Evolutionary conservation across 1,284 basidiomycete genomes (phyloP).

Genomic region (Fereydounia khargensis): DNA sequence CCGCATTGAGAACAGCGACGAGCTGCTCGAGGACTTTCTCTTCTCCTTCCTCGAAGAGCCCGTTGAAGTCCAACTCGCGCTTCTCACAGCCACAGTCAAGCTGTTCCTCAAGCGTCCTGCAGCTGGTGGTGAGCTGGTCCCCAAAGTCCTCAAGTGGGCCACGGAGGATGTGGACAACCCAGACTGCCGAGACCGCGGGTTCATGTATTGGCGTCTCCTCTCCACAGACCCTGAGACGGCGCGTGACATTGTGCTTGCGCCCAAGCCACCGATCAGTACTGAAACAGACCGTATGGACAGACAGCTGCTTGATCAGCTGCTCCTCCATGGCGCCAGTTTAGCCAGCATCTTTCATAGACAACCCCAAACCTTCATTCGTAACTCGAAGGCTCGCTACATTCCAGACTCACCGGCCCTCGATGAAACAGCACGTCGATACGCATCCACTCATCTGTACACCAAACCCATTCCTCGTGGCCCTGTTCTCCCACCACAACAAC

Average conservation of each 20-base stretch:
- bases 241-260: constrained; percentile 81
- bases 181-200: constrained; percentile 91
- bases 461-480: constrained; percentile 23
- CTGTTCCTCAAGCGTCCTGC: constrained; percentile 93
- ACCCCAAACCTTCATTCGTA: constrained; percentile 49
- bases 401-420: constrained; percentile 45
- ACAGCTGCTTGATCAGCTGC: constrained; percentile 49
- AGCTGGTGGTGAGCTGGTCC: constrained; percentile 78
- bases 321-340: constrained; percentile 49
- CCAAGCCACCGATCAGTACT: constrained; percentile 94
- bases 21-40: constrained; percentile 83
- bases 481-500: constrained; percentile 5
- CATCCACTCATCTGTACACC: constrained; percentile 42
- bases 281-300: constrained; percentile 88
- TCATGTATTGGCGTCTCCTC: constrained; percentile 92
- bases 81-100: constrained; percentile 93
- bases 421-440: constrained; percentile 34
- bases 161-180: constrained; percentile 96
- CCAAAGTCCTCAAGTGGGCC: constrained; percentile 83
- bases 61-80: constrained; percentile 90
- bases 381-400: constrained; percentile 37
- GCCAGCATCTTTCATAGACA: constrained; percentile 48
- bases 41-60: constrained; percentile 91
- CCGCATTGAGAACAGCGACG: constrained; percentile 93
- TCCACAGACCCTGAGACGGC: constrained; percentile 82